These are phyloP conservation scores for Limonium bicolor DNA, from an alignment of 148 eudicot genomes.

Conservation along the genomic window DNA sequence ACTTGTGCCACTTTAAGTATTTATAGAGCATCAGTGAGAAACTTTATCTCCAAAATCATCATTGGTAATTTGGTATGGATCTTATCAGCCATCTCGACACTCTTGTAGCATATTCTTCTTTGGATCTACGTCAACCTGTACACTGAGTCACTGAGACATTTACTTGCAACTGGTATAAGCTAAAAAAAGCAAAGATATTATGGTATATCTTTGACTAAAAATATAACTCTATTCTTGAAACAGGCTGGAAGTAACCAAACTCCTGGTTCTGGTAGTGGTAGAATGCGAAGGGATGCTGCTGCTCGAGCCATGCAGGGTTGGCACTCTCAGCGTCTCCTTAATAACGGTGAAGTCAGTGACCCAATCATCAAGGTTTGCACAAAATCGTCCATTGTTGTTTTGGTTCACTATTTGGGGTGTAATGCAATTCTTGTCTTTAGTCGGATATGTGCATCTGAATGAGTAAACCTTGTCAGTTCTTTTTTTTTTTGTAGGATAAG, in stretches of 20 bases:
- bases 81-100: too few relatives aligned
- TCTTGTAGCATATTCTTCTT: too few relatives aligned
- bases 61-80: too few relatives aligned
- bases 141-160: too few relatives aligned
- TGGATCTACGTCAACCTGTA: too few relatives aligned
- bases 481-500: slow-evolving; percentile 45
- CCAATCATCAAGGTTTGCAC: slow-evolving; percentile 33
- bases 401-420: not conserved
- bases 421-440: not conserved
- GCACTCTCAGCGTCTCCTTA: slow-evolving; percentile 67
- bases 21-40: too few relatives aligned
- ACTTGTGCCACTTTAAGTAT: too few relatives aligned
- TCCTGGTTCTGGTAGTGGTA: slow-evolving; percentile 68
- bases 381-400: not conserved
- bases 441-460: not conserved
- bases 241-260: slow-evolving; percentile 51
- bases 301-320: slow-evolving; percentile 99
- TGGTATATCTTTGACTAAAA: too few relatives aligned
- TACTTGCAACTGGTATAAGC: too few relatives aligned
- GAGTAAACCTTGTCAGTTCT: not conserved
- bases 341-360: slow-evolving; percentile 54
- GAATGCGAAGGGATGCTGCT: slow-evolving; percentile 92
- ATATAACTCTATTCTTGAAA: slow-evolving; percentile 1
- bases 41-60: too few relatives aligned
- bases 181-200: too few relatives aligned